Conservation (phyloP, 345 rosid genomes). For the Brassica cretica region DNA sequence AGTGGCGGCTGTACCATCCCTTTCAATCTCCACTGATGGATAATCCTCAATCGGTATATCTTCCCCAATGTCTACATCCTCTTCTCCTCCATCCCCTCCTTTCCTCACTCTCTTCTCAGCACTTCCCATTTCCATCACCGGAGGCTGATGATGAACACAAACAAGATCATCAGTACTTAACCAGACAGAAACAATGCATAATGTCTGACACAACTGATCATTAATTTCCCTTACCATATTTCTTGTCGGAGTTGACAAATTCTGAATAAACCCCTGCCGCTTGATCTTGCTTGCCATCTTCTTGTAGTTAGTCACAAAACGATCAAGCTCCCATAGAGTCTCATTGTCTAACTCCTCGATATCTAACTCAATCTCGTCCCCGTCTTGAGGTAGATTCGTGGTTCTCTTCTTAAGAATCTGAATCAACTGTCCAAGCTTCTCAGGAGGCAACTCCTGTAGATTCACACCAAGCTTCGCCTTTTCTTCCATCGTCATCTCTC, state of each 20-base stretch:
- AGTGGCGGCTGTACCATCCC: conserved; percentile 49
- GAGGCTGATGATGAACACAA: conserved; percentile 20
- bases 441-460: conserved; percentile 75
- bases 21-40: conserved; percentile 86
- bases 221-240: conserved; percentile 24
- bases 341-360: conserved; percentile 77
- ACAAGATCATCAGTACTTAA: background rate
- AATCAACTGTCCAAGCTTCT: conserved; percentile 81
- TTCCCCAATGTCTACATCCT: conserved; percentile 91
- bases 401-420: conserved; percentile 77
- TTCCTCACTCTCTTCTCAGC: conserved; percentile 63
- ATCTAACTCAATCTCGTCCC: conserved; percentile 82
- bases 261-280: conserved; percentile 57
- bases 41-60: conserved; percentile 74
- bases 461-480: conserved; percentile 68
- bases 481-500: conserved; percentile 73
- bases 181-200: background rate
- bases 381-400: conserved; percentile 66
- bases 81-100: conserved; percentile 78
- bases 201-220: background rate
- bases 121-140: conserved; percentile 47
- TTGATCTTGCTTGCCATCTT: conserved; percentile 78
- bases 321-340: conserved; percentile 83
- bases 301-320: conserved; percentile 75
- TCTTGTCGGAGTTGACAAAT: conserved; percentile 27